Evolutionary conservation across 805 yeast genomes (phyloP).

Genomic region (Debaryomyces maramus): DNA sequence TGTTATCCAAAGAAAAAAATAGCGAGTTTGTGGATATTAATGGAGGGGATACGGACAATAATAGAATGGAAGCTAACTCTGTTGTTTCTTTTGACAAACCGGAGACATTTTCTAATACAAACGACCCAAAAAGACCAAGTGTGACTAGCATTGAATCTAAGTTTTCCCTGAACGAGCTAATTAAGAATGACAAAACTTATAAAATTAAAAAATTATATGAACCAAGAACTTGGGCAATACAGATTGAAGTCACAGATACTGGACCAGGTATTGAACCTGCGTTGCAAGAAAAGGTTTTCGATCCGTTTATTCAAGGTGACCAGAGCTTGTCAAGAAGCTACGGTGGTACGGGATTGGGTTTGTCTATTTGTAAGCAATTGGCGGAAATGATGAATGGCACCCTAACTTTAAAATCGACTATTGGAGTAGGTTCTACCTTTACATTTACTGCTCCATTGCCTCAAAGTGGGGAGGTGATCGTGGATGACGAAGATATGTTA

Average conservation of each 20-base stretch:
- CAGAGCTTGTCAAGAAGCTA: constrained; percentile 86
- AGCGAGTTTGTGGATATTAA: not conserved
- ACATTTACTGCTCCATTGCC: constrained; percentile 75
- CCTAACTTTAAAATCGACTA: constrained; percentile 65
- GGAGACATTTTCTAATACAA: too few species aligned
- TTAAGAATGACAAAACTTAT: constrained; percentile 36
- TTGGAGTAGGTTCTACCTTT: constrained; percentile 85
- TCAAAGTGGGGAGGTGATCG: constrained; percentile 57
- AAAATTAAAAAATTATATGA: constrained; percentile 34
- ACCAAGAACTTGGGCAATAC: constrained; percentile 55
- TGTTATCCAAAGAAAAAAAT: too few species aligned
- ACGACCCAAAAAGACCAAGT: too few species aligned
- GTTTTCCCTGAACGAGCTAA: constrained; percentile 27
- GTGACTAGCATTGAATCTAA: constrained; percentile 8
- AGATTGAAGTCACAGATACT: constrained; percentile 79
- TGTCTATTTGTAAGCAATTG: constrained; percentile 84
- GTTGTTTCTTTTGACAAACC: not conserved
- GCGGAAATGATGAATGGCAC: constrained; percentile 91
- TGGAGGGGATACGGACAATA: not conserved
- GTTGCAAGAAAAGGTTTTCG: constrained; percentile 82
- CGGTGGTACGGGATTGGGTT: constrained; percentile 96
- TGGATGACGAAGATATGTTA: constrained; percentile 35
- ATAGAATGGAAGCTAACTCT: not conserved
- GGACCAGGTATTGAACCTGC: constrained; percentile 93
- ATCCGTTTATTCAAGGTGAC: constrained; percentile 97